Conservation (phyloP, 2,329 filamentous ascomycete genomes). For the Pezicula carpinea region DNA sequence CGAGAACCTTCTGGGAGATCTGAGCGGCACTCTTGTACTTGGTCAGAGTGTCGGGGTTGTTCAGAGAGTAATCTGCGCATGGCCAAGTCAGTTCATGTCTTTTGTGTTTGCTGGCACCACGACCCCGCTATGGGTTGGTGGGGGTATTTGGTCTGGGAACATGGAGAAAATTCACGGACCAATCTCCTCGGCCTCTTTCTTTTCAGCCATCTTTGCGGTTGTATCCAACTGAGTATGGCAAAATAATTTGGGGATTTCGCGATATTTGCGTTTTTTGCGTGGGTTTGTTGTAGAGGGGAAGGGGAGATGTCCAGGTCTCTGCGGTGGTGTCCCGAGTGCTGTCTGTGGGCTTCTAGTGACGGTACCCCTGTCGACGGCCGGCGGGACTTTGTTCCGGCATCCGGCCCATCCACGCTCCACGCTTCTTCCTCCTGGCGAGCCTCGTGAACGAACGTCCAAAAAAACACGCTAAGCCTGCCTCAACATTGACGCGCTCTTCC, state of each 20-base stretch:
- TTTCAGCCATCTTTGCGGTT: conserved; percentile 33
- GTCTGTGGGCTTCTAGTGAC: no score
- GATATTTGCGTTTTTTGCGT: no score
- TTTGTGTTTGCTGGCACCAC: background rate
- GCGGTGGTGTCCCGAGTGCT: no score
- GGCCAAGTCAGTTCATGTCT: conserved; percentile 8
- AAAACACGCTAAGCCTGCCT: no score
- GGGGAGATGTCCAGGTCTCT: background rate
- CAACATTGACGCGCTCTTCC: background rate
- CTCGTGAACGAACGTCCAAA: no score
- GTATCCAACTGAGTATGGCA: background rate
- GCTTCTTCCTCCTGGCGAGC: no score
- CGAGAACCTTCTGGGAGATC: conserved; percentile 94
- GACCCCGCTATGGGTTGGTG: conserved; percentile 16
- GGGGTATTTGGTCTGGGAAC: conserved; percentile 13
- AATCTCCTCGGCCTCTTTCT: conserved; percentile 36
- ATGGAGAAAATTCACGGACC: conserved; percentile 32
- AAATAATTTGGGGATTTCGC: no score
- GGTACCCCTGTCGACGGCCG: no score
- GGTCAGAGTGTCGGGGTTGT: conserved; percentile 90
- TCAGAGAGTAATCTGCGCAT: conserved; percentile 73
- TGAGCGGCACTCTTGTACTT: conserved; percentile 97
- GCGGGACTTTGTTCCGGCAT: no score
- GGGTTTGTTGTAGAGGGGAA: background rate
- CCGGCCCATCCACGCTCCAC: no score